A percentile compares a stretch with the other conserved stretches of the same genome.
Conservation (phyloP, 805 yeast species). For the Metschnikowia colocasiae region DNA sequence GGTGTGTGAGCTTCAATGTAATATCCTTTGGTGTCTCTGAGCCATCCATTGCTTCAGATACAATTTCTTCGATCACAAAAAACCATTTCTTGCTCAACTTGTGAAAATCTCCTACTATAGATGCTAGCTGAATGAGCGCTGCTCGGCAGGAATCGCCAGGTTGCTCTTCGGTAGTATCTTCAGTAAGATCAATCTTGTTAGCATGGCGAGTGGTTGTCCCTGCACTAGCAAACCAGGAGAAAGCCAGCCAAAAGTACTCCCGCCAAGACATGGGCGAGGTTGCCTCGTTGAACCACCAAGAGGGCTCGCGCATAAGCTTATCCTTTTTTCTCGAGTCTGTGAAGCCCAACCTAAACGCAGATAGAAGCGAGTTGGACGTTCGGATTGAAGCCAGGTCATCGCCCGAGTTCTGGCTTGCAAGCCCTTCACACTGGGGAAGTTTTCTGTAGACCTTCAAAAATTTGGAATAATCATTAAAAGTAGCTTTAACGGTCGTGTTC, state of each 20-base stretch:
- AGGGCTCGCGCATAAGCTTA: conserved; percentile 25
- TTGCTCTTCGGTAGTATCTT: conserved; percentile 6
- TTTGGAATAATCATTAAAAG: conserved; percentile 36
- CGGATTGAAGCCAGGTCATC: conserved; percentile 31
- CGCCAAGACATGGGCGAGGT: conserved; percentile 53
- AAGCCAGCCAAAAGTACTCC: conserved; percentile 62
- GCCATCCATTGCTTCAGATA: conserved; percentile 27
- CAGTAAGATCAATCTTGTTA: conserved; percentile 7
- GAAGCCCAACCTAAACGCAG: conserved; percentile 13
- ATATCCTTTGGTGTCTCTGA: conserved; percentile 12
- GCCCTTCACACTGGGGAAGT: conserved; percentile 14
- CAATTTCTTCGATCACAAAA: conserved; percentile 32
- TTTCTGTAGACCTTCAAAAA: conserved; percentile 32
- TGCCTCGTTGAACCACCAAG: conserved; percentile 42
- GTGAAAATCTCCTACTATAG: conserved; percentile 38
- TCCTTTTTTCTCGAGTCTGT: conserved; percentile 7
- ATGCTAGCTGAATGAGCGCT: conserved; percentile 18
- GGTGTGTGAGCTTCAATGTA: conserved; percentile 34
- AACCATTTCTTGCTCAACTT: conserved; percentile 38
- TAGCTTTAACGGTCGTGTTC: conserved; percentile 23
- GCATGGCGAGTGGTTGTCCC: conserved; percentile 46
- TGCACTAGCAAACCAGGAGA: conserved; percentile 86
- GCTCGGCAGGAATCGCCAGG: background rate
- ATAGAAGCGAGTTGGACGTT: conserved; percentile 25
- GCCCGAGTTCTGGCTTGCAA: conserved; percentile 13